Base-by-base conservation (phyloP, 2,329 filamentous ascomycete species). In the Escovopsis sp. region DNA sequence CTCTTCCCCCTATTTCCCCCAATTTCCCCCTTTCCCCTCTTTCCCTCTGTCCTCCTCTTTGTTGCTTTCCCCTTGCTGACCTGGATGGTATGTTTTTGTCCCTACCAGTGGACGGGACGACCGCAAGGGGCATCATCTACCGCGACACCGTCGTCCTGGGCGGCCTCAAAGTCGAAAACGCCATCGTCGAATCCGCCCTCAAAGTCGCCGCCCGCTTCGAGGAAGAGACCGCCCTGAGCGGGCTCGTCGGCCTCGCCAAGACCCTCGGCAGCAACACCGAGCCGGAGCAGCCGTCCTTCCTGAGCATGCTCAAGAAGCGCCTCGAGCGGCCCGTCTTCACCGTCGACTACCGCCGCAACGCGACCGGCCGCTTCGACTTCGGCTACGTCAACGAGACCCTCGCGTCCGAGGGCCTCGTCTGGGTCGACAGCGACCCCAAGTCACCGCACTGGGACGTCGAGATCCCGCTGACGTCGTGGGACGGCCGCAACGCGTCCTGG, bases 191-290 rank as follows among this genome's bases (percentile, higher is more conserved):
- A 48, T 63, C 64, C 4, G 68, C 68, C 3, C 47, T 55, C 15
- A 46, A 47, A 3, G 57, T 66, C 11, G 59, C 60, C n/a, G 39
- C 52, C 16, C 57, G 57, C 19, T 60, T 65, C 36, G 65, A 68
- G 37, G 38, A 49, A 3, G 59, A 61, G 35, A 45, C 50, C 10
- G 49, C 52, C 27, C 54, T 68, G 45, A 66, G 61, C 3, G 70
- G 69, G 31, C 57, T 74, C 19, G 50, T 72, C 40, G 70, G 70
- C 14, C 55, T 74, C 10, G 64, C 63, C 33, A 64, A 66, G 48
- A 55, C 52, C 17, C 55, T 62, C 19, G 49, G 60, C 15, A 65
- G 59, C 43, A 63, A 63, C 33, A 58, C 65, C 13, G 40, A 45
- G 6, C 66, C 65, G 2, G 48, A 48, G 0, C 58, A 61, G 40